These are phyloP conservation scores for Nemania serpens DNA, from an alignment of 2,329 filamentous ascomycete species.

Conservation along the genomic window DNA sequence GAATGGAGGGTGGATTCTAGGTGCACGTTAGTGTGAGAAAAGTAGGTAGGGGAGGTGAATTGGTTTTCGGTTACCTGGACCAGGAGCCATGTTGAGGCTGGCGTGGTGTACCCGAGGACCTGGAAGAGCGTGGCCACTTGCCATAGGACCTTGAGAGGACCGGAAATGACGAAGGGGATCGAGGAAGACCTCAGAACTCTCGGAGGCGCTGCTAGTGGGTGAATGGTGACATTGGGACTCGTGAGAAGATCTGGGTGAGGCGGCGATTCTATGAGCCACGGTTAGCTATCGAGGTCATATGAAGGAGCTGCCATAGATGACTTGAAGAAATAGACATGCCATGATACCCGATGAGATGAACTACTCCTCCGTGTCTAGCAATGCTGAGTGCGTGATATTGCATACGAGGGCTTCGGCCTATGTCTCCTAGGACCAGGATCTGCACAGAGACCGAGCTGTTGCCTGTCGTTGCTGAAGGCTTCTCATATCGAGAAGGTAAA, in stretches of 20 bases:
- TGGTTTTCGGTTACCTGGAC: slow-evolving; percentile 63
- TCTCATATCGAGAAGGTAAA: slow-evolving; percentile 45
- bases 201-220: slow-evolving; percentile 72
- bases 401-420: slow-evolving; percentile 96
- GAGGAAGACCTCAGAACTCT: slow-evolving; percentile 68
- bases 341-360: slow-evolving; percentile 86
- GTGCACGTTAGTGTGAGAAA: slow-evolving; percentile 20
- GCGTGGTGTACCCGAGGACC: slow-evolving; percentile 73
- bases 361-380: slow-evolving; percentile 76
- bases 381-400: slow-evolving; percentile 97
- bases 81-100: slow-evolving; percentile 81
- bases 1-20: slow-evolving; percentile 93
- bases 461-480: slow-evolving; percentile 39
- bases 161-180: slow-evolving; percentile 76
- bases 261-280: slow-evolving; percentile 66
- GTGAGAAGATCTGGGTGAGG: slow-evolving; percentile 76
- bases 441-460: slow-evolving; percentile 58
- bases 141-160: slow-evolving; percentile 83
- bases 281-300: slow-evolving; percentile 9
- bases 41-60: neutral
- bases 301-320: neutral
- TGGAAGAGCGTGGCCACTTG: slow-evolving; percentile 75
- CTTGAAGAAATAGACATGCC: slow-evolving; percentile 53
- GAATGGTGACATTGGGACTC: slow-evolving; percentile 71
- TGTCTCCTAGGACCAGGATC: slow-evolving; percentile 90